Evolutionary conservation across 352 stramenopile species (phyloP), one percentile per base, ranked within the genome.

Genomic region (Globisporangium paddicum): DNA sequence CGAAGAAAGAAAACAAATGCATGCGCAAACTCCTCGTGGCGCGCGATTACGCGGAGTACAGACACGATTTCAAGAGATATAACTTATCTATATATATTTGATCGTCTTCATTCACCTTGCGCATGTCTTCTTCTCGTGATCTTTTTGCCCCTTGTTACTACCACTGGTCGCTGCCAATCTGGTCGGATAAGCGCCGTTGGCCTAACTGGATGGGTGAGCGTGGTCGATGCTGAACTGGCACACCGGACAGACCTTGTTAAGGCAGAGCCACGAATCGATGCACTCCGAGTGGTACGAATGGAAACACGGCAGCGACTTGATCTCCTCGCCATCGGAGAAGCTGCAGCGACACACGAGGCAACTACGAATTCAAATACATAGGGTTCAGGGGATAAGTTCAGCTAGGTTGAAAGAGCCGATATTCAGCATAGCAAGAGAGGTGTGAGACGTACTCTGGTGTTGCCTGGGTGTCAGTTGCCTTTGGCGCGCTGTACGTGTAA

Each of bases 261-360:
- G 72, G n/a, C 71, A 79, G 8, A 98, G 73, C 93, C 93, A 98
- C 56, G 79, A 85, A 67, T 97, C 92, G 47, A 98, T 87, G 67
- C 93, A 98, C 35, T 95, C 83, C 61, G 80, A 93, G 69, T 98
- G 93, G 62, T 98, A 97, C 32, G 83, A 95, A 64, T 98, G 93
- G 61, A 96, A 96, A 66, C 93, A 98, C 28, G 92, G 92, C 48
- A 98, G 68, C 32, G 88, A 96, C 66, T 96, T 95, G 69, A 98
- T 90, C 67, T 96, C 79, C 50, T 98, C 93, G 37, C 90, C 90
- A 11, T 85, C 67, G 61, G 83, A 69, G 55, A 97, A 98, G 34
- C 90, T 72, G 52, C 89, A 89, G 30, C 96, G 82, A 67, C 94
- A 98, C 28, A 98, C 95, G n/a, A 96, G 71, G 61, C 94, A 98